Conservation (phyloP, 805 yeast genomes). For the Cyberlindnera meyerae region DNA sequence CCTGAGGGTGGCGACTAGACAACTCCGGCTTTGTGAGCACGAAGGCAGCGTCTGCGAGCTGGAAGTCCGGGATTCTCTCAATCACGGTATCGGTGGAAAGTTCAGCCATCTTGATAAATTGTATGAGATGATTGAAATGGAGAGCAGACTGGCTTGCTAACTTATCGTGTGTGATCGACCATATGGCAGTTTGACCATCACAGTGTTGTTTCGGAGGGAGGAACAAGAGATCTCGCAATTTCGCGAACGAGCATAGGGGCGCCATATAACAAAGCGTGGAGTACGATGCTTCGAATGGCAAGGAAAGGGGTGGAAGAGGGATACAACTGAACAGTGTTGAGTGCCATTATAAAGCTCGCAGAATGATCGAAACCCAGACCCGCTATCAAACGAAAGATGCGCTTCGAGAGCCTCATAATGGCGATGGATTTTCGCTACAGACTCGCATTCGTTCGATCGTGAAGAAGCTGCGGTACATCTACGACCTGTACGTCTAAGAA, state of each 20-base stretch:
- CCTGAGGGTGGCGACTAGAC: conserved; percentile 36
- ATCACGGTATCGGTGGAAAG: conserved; percentile 12
- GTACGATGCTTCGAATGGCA: too few species aligned
- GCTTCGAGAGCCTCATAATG: too few species aligned
- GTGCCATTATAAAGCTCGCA: not conserved
- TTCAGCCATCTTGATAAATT: not conserved
- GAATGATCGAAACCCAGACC: not conserved
- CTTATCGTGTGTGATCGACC: too few species aligned
- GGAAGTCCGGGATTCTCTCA: conserved; percentile 69
- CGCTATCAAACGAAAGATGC: not conserved
- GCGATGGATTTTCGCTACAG: not conserved
- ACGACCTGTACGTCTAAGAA: conserved; percentile 17
- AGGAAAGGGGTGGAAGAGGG: too few species aligned
- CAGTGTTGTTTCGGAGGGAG: too few species aligned
- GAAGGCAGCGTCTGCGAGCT: conserved; percentile 76
- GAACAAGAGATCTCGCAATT: too few species aligned
- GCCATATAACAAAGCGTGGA: too few species aligned
- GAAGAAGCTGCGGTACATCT: conserved; percentile 12
- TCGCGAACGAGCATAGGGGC: too few species aligned
- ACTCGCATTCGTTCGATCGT: not conserved
- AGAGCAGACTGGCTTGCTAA: too few species aligned
- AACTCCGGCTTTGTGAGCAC: conserved; percentile 42
- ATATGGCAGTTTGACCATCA: too few species aligned
- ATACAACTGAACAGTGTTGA: too few species aligned
- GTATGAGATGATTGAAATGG: too few species aligned